These are phyloP conservation scores for Ramularia collo-cygni DNA, from an alignment of 2,329 filamentous ascomycete genomes.

Conservation along the genomic window DNA sequence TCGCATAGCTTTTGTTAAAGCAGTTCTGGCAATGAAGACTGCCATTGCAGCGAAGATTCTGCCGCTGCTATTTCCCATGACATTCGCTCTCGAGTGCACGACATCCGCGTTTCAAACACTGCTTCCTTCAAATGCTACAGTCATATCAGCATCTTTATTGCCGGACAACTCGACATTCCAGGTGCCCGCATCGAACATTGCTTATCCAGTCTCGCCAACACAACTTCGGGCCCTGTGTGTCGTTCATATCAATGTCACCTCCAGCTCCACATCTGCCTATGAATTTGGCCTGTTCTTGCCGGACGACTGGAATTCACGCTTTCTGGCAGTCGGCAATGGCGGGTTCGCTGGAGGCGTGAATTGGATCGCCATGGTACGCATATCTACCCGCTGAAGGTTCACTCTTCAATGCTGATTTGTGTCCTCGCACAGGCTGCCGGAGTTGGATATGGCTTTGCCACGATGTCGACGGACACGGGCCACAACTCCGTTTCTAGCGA, in stretches of 20 bases:
- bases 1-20: no score
- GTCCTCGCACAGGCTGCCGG: conserved; percentile 23
- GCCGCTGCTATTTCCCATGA: conserved; percentile 2
- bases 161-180: conserved; percentile 33
- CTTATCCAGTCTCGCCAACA: conserved; percentile 35
- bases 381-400: no score
- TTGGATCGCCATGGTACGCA: conserved; percentile 39
- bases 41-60: neutral
- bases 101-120: conserved; percentile 28
- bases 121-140: conserved; percentile 30
- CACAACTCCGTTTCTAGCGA: conserved; percentile 34
- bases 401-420: neutral
- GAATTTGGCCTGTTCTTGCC: conserved; percentile 30
- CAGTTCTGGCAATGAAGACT: no score
- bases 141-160: conserved; percentile 31
- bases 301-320: conserved; percentile 28
- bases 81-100: conserved; percentile 27
- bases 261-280: conserved; percentile 23
- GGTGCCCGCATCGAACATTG: conserved; percentile 32
- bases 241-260: conserved; percentile 27
- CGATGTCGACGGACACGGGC: conserved; percentile 41
- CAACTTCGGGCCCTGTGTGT: conserved; percentile 27
- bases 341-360: conserved; percentile 44
- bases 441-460: conserved; percentile 37
- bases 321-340: conserved; percentile 39